Percentiles rank a stretch among this genome's conserved stretches.
phyloP scores from a whole-genome alignment of 176 grass and related monocot species.

The Carex littledalei region DNA sequence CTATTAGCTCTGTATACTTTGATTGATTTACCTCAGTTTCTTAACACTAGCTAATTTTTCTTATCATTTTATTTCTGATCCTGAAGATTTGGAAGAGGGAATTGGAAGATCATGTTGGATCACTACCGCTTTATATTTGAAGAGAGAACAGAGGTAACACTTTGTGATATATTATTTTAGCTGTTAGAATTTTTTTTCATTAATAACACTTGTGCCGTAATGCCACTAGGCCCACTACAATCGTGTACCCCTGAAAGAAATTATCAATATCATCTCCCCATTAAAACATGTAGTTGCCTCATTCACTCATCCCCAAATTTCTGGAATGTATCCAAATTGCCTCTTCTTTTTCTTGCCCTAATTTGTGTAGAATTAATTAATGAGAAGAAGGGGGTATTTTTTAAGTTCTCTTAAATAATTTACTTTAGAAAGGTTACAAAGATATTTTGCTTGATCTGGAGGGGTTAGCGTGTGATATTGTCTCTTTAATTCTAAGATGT shows the following conservation, averaged over 20 bases:
- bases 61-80: not conserved
- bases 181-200: not conserved
- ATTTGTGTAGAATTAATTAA: not conserved
- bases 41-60: not conserved
- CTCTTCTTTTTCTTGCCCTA: not conserved
- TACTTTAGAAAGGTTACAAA: no score
- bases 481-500: not conserved
- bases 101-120: conserved; percentile 30
- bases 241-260: not conserved
- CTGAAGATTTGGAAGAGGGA: conserved; percentile 31
- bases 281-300: not conserved
- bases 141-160: conserved; percentile 33
- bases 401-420: not conserved
- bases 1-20: not conserved
- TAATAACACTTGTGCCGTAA: not conserved
- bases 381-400: not conserved
- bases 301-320: not conserved
- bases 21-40: not conserved
- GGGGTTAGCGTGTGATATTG: not conserved
- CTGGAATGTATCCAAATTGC: not conserved
- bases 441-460: not conserved
- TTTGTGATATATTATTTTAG: not conserved
- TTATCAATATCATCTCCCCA: not conserved
- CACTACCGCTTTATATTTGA: conserved; percentile 11
- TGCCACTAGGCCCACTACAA: not conserved